Conservation (phyloP, 306 rosid genomes). For the Potentilla sterilis region DNA sequence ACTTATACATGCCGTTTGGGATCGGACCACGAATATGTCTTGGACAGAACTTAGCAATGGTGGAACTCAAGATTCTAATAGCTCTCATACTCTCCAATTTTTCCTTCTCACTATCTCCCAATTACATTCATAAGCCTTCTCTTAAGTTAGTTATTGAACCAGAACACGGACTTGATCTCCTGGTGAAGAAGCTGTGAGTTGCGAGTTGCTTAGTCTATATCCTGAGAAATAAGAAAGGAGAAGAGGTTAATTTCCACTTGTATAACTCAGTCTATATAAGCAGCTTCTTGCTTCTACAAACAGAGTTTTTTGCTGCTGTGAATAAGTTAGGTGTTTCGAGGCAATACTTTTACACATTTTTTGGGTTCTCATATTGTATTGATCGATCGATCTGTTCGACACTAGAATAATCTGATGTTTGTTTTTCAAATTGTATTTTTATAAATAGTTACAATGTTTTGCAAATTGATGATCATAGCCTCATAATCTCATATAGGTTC, state of each 20-base stretch:
- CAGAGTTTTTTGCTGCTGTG: background rate
- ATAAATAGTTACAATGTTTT: no score
- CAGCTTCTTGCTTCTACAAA: background rate
- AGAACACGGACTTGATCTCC: slow-evolving; percentile 1
- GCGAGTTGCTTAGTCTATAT: background rate
- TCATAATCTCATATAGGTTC: no score
- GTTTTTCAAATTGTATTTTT: no score
- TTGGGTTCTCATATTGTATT: background rate
- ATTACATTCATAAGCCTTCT: background rate
- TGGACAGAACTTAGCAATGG: slow-evolving; percentile 19
- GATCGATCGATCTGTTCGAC: background rate
- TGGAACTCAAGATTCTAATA: slow-evolving; percentile 18
- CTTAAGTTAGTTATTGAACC: background rate
- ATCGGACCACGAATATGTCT: slow-evolving; percentile 22
- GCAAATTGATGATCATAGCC: no score
- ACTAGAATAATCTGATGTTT: background rate
- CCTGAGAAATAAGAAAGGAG: background rate
- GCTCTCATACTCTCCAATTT: background rate
- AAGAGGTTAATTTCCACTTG: background rate
- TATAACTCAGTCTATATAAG: background rate
- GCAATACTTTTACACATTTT: background rate
- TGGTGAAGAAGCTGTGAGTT: background rate
- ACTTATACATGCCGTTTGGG: slow-evolving; percentile 26
- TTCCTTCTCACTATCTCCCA: background rate
- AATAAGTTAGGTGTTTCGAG: background rate